Base-by-base conservation (phyloP, 257 asterid species). In the Oldenlandia corymbosa region DNA sequence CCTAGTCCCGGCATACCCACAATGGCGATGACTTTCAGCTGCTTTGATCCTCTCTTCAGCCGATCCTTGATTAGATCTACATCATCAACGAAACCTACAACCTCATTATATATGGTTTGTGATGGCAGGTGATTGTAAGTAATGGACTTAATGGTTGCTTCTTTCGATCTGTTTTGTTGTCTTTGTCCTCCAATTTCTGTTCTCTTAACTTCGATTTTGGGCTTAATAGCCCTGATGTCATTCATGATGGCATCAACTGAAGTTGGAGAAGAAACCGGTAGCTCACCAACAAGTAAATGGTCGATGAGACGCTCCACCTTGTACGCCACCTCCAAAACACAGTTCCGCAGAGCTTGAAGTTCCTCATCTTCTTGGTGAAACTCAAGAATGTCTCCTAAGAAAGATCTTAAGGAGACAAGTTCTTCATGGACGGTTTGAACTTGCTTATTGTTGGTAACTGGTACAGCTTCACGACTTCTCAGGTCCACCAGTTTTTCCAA, bases 1-100 rank as follows among this genome's bases (percentile, higher is more conserved):
- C 71, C 71, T 36, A 56, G 11, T 5, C 71, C 71, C 16, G 64
- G 47, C 71, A 56, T 56, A 57, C 71, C 71, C 43, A 56, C 58
- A 21, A 67, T 56, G 5, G 64, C 5, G 24, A 67, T 21, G 21
- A 42, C 18, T 24, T 46, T 20, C 39, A 67, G 52, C 17, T 10
- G 10, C 24, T 11, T 8, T 27, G 62, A 31, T 67, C 64, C 58
- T 6, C 64, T 28, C 12, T 2, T 42, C 42, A 66, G 70, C 27
- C 50, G 3, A 10, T 66, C 64, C 10, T 28, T 42, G 28, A 66
- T 55, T 18, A 16, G 27, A 3, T 3, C 7, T 5, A 21, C 31
- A 24, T 66, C 64, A 16, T 14, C 65, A 62, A 42, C 64, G 12
- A 67, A 56, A 58, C 59, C 65, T 17, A 67, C 58, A 46, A 67